Base-by-base conservation (phyloP, 2,329 filamentous ascomycete genomes). In the Cercospora canescens region DNA sequence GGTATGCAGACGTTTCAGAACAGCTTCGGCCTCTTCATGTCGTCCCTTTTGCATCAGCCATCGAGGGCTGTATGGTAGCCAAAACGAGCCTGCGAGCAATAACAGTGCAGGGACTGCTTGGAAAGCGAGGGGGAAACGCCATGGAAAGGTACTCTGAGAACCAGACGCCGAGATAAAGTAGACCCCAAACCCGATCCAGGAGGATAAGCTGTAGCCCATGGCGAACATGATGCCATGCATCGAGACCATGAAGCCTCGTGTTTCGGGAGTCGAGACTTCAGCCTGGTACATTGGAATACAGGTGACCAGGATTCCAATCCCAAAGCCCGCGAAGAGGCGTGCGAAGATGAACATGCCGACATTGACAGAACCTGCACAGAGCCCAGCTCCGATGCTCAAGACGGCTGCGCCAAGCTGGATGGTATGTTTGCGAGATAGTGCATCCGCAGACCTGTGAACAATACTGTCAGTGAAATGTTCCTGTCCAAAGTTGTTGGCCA, bases 1-100 rank as follows among this genome's bases (percentile, higher is more conserved):
- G 21, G 76, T 76, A 69, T 85, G 82, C 16, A 86, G 76, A 0
- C 77, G 74, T 30, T 79, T 82, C 6, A 91, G 81, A 26, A 78
- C 75, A 1, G 66, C 35, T 2, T 74, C 62, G 16, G 76, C 76
- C 55, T 78, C 75, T 18, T 72, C 50, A 11, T 59, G 58, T 11
- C 69, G 60, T 16, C 65, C 68, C 37, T 73, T 70, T 1, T 69
- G 67, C 30, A 75, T 61, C 1, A 74, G 68, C 70, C 70, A 76
- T 50, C 74, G 39, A 8, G 74, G 74, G 12, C 70, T 72, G 52
- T 74, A 74, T 3, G 74, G 74, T 9, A 84, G 74, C 70, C 75
- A 78, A 7, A 73, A 74, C 39, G 74, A 78, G 16, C 78, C 79
- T 14, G 74, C 71, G 0, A 83, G 74, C 4, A 83, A 75, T 11